Evolutionary conservation across 345 rosid species (phyloP), one percentile per base, ranked within the genome.

Genomic region (Euclidium syriacum): DNA sequence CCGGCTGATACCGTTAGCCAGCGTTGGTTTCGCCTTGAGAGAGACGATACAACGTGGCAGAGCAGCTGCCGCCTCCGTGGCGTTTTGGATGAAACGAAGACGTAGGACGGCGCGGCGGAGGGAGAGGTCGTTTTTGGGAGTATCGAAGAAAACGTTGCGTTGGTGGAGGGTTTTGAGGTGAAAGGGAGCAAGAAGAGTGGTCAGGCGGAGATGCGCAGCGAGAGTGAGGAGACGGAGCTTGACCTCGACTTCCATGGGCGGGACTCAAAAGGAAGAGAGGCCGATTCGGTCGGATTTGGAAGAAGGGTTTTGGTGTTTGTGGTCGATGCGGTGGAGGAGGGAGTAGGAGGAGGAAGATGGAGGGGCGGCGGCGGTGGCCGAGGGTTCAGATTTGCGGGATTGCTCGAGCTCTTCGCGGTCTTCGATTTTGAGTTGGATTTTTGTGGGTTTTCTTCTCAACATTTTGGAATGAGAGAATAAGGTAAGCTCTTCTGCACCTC

Each of bases 331-430:
- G 39, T 74, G 78, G 49, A 83, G 80, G 55, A 88, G 70, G 20
- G 91, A 68, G 35, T 89, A 46, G 19, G 79, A 25, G 17, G 79
- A n/a, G 32, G 81, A 6, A 24, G 79, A 16, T 5, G 62, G 1
- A n/a, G 76, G 1, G 8, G 80, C 1, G 27, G 79, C 0, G 32
- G 75, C 16, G 46, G 75, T 0, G 27, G 78, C 7, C 30, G 84
- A 33, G 46, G 48, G 52, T 49, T 67, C 19, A 51, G 79, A 76
- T 39, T 76, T 81, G 41, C 88, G 92, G 55, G 85, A 76, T 64
- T 85, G 88, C 46, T 90, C 88, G 53, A 94, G 83, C 56, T 94
- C 97, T 44, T 85, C 87, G 43, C 81, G 89, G 78, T 94, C 97
- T 77, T 87, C 90, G 72, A 87, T 74, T 64, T 76, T 71, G 67